Evolutionary conservation across 2,329 filamentous ascomycete species (phyloP).

Genomic region (Fusarium agapanthi): DNA sequence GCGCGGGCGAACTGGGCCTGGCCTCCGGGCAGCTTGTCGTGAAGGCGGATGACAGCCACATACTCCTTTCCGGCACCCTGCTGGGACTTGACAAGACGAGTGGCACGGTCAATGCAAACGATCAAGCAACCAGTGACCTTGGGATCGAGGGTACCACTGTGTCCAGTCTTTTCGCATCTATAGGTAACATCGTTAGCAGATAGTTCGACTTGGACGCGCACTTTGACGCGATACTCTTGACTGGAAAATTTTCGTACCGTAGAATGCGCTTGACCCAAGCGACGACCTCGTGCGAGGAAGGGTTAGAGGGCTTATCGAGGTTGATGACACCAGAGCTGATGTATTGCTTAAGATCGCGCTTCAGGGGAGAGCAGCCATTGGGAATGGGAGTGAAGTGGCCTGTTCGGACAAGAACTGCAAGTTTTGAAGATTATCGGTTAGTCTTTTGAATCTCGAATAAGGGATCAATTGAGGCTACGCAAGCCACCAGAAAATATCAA

Average conservation of each 20-base stretch:
- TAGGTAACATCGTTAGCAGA: constrained; percentile 10
- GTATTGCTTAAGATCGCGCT: constrained; percentile 96
- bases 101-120: constrained; percentile 95
- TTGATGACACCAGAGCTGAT: constrained; percentile 98
- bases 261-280: constrained; percentile 99
- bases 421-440: constrained; percentile 33
- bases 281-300: constrained; percentile 97
- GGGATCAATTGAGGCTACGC: constrained; percentile 4
- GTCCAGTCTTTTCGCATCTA: constrained; percentile 86
- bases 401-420: constrained; percentile 85
- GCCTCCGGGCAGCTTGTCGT: constrained; percentile 93
- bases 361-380: constrained; percentile 87
- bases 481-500: neutral
- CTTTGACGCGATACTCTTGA: constrained; percentile 14
- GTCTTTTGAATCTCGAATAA: constrained; percentile 6
- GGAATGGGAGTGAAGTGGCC: constrained; percentile 98
- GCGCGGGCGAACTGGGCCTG: constrained; percentile 92
- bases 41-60: constrained; percentile 91
- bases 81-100: constrained; percentile 97
- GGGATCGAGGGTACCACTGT: constrained; percentile 97
- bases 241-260: constrained; percentile 62
- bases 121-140: constrained; percentile 97
- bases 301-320: constrained; percentile 86
- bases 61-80: constrained; percentile 99
- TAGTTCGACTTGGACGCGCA: constrained; percentile 1